Evolutionary conservation across 495 filamentous ascomycete species (phyloP), one percentile per base, ranked within the genome.

Genomic region (Aspergillus incahuasiensis): DNA sequence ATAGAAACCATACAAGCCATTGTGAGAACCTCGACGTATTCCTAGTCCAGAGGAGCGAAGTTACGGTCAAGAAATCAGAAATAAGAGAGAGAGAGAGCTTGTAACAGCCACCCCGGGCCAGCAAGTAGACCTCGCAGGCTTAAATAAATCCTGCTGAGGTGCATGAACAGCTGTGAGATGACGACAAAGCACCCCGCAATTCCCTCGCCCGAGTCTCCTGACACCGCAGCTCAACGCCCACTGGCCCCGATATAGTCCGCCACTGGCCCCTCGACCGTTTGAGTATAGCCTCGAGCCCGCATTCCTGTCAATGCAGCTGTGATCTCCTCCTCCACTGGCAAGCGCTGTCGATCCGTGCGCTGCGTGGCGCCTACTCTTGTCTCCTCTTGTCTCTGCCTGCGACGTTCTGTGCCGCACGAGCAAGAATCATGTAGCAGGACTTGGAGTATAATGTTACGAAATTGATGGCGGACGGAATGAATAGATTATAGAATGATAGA

Each of bases 191-290:
- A 51, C 55, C 55, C 55, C 51, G 55, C 59, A 60, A 24, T 49
- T n/a, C n/a, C n/a, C n/a, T n/a, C n/a, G n/a, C n/a, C n/a, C n/a
- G 54, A 52, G 58, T 56, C 52, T 59, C 34, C 54, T 63, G 60
- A 59, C 60, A 54, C 32, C 6, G 34, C 41, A 6, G 32, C 16
- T n/a, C 16, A 35, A 30, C 41, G 44, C 43, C 32, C 30, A 59
- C 60, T 56, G 56, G 56, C 28, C 46, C 51, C 18, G 19, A 35
- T 28, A 35, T 16, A 15, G 18, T 24, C 51, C 45, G 51, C 50
- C 43, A 58, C 44, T 56, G 42, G n/a, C 47, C 20, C 16, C 25
- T 40, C 28, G 13, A 22, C 30, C 13, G 32, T 6, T 6, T 5
- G 2, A 35, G 32, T 35, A 5, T 35, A 35, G 32, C 32, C 32